Percentiles rank a stretch among this genome's conserved stretches.
These are phyloP conservation scores for Aspergillus calidoustus DNA, from an alignment of 2,329 filamentous ascomycete genomes.

Conservation along the genomic window DNA sequence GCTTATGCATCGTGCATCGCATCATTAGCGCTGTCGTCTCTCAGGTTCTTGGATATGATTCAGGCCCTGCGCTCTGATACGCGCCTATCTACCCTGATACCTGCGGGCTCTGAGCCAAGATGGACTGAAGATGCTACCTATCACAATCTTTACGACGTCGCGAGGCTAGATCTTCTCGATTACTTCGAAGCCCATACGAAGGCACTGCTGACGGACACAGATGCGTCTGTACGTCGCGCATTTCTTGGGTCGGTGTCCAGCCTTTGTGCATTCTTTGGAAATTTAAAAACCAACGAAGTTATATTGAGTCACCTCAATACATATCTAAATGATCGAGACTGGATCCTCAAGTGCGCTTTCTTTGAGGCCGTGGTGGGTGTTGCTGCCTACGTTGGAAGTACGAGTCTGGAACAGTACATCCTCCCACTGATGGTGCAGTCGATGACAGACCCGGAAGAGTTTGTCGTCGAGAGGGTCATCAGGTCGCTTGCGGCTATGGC, in stretches of 20 bases:
- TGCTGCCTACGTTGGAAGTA: constrained; percentile 85
- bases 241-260: constrained; percentile 91
- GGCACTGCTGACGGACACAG: constrained; percentile 81
- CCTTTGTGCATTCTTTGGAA: constrained; percentile 93
- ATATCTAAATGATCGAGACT: constrained; percentile 94
- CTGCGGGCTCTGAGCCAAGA: constrained; percentile 74
- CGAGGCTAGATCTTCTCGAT: constrained; percentile 79
- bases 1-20: constrained; percentile 94
- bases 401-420: constrained; percentile 91
- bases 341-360: constrained; percentile 95
- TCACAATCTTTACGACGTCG: constrained; percentile 83
- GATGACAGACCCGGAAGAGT: constrained; percentile 88
- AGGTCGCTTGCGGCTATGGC: constrained; percentile 88
- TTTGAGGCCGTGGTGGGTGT: constrained; percentile 96
- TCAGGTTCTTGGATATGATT: constrained; percentile 86
- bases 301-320: constrained; percentile 95
- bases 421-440: constrained; percentile 95
- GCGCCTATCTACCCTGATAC: constrained; percentile 75
- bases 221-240: constrained; percentile 83
- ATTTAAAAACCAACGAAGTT: constrained; percentile 91
- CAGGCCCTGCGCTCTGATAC: constrained; percentile 85
- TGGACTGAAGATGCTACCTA: constrained; percentile 71
- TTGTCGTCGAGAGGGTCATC: constrained; percentile 88
- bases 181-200: constrained; percentile 90
- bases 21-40: constrained; percentile 82